phyloP scores from a whole-genome alignment of 2,329 filamentous ascomycete species.

The Polytolypa hystricis region DNA sequence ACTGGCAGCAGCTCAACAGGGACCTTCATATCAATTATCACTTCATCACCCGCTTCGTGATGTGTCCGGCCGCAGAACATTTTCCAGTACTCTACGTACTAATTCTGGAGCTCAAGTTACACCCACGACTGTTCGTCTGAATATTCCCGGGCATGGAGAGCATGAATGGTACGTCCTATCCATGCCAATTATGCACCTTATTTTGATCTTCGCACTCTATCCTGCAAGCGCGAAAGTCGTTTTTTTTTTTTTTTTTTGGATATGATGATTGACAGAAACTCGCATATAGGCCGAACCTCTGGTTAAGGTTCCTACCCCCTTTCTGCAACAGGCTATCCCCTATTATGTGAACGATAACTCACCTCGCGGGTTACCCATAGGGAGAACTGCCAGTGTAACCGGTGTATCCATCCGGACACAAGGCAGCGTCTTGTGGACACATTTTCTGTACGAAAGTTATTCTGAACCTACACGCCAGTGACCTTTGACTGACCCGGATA shows the following conservation, averaged over 20 bases:
- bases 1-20: too few species aligned
- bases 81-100: too few species aligned
- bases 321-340: background rate
- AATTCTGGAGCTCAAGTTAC: background rate
- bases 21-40: background rate
- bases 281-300: constrained; percentile 9
- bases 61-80: background rate
- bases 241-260: background rate
- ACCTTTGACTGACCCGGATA: background rate
- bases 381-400: constrained; percentile 60
- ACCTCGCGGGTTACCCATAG: constrained; percentile 26
- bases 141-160: background rate
- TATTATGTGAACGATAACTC: background rate
- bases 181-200: background rate
- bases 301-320: constrained; percentile 9
- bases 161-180: background rate
- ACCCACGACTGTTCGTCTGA: background rate
- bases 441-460: constrained; percentile 46
- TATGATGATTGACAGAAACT: too few species aligned
- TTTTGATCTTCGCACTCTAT: too few species aligned
- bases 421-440: constrained; percentile 59
- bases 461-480: too few species aligned
- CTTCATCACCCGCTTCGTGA: background rate
- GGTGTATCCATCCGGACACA: constrained; percentile 59
- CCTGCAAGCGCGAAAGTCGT: background rate